Evolutionary conservation across 768 basidiomycete genomes (phyloP).

Genomic region (Serpula lacrymans): DNA sequence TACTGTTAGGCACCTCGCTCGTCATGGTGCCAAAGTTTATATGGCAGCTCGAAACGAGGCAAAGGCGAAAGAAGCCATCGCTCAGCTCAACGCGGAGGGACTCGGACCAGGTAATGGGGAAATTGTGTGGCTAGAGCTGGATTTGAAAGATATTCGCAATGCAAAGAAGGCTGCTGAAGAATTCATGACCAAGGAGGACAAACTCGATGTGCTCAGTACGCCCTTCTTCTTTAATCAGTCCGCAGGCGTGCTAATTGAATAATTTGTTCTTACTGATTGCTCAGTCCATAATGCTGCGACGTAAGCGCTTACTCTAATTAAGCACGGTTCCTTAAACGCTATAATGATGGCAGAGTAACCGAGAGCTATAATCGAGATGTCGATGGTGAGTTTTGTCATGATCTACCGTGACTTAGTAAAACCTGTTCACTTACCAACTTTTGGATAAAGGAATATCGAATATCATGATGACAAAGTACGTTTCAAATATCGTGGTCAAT

Average conservation of each 20-base stretch:
- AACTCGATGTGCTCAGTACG: constrained; percentile 55
- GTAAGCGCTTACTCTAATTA: constrained; percentile 26
- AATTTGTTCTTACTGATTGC: not conserved
- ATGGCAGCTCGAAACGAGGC: constrained; percentile 48
- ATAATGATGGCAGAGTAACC: constrained; percentile 14
- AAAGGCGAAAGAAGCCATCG: constrained; percentile 47
- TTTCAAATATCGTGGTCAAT: not conserved
- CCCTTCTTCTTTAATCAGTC: constrained; percentile 3
- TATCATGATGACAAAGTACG: constrained; percentile 45
- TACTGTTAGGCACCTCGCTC: constrained; percentile 49
- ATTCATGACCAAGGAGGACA: constrained; percentile 45
- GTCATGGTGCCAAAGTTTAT: constrained; percentile 57
- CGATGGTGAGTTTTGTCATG: constrained; percentile 19
- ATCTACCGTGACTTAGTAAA: too few species aligned
- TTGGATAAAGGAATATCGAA: constrained; percentile 41
- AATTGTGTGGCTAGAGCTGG: constrained; percentile 48
- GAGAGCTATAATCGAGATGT: constrained; percentile 16
- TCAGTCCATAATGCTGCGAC: constrained; percentile 56
- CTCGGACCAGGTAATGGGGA: constrained; percentile 42
- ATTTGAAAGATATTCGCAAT: constrained; percentile 45
- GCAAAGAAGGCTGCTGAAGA: constrained; percentile 48
- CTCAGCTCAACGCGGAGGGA: constrained; percentile 40
- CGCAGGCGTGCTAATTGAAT: not conserved
- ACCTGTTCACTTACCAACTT: too few species aligned
- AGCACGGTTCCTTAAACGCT: not conserved